Percentiles rank a stretch among this genome's conserved stretches.
Evolutionary conservation across 441 rosid species (phyloP).

Genomic region (Pelargonium australe): DNA sequence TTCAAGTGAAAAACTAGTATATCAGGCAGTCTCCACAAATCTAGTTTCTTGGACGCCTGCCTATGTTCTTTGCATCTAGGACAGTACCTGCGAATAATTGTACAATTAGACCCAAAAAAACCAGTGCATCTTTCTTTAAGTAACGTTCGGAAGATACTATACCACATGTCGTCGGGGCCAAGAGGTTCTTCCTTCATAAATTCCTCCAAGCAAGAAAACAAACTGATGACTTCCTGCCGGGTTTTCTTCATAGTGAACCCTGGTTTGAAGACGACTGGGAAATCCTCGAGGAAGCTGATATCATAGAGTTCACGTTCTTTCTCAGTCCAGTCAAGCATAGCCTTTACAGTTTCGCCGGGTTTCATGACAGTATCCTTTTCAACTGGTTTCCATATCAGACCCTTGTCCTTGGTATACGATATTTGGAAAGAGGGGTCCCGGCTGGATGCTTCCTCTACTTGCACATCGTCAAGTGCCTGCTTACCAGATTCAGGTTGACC

Average conservation of each 20-base stretch:
- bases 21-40: slow-evolving; percentile 68
- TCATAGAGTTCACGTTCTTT: slow-evolving; percentile 54
- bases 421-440: slow-evolving; percentile 39
- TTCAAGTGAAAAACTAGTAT: slow-evolving; percentile 64
- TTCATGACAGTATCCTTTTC: slow-evolving; percentile 41
- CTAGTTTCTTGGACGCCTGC: slow-evolving; percentile 70
- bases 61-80: slow-evolving; percentile 64
- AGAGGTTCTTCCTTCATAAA: slow-evolving; percentile 72
- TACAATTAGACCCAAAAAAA: not conserved
- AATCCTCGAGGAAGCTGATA: slow-evolving; percentile 60
- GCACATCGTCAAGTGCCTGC: slow-evolving; percentile 30
- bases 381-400: slow-evolving; percentile 37
- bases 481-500: slow-evolving; percentile 27
- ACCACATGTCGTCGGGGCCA: slow-evolving; percentile 77
- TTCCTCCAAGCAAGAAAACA: slow-evolving; percentile 62
- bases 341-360: slow-evolving; percentile 36
- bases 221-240: slow-evolving; percentile 49
- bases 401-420: slow-evolving; percentile 34
- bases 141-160: slow-evolving; percentile 1
- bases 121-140: not conserved
- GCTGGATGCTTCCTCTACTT: slow-evolving; percentile 31
- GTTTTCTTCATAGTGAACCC: slow-evolving; percentile 38
- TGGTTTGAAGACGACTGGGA: slow-evolving; percentile 61
- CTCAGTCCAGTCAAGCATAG: slow-evolving; percentile 65
- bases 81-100: slow-evolving; percentile 44